These are phyloP conservation scores for Alternaria atra DNA, from an alignment of 2,329 filamentous ascomycete genomes.

Conservation along the genomic window DNA sequence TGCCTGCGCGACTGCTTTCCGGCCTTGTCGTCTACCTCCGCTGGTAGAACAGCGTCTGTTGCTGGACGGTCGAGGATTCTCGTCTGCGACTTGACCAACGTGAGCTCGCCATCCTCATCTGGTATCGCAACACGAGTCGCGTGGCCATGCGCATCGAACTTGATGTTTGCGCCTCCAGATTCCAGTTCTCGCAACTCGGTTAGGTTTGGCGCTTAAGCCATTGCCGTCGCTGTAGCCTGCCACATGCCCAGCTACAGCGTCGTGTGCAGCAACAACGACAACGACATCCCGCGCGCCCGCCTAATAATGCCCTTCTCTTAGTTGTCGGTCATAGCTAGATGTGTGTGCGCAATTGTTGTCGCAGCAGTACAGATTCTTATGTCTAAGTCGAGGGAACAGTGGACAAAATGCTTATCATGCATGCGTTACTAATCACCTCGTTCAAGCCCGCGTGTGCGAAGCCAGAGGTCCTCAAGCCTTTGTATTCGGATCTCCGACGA, in stretches of 20 bases:
- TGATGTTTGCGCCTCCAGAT: slow-evolving; percentile 27
- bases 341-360: background rate
- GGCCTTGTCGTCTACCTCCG: background rate
- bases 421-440: background rate
- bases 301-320: slow-evolving; percentile 22
- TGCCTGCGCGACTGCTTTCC: background rate
- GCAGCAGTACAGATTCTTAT: rapidly evolving
- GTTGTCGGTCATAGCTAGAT: slow-evolving; percentile 13
- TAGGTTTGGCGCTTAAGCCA: slow-evolving; percentile 53
- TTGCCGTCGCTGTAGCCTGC: slow-evolving; percentile 53
- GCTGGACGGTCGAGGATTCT: slow-evolving; percentile 11
- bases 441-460: background rate
- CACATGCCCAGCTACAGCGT: slow-evolving; percentile 52
- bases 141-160: slow-evolving; percentile 27
- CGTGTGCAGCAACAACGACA: slow-evolving; percentile 43
- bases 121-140: slow-evolving; percentile 24
- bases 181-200: slow-evolving; percentile 46
- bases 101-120: slow-evolving; percentile 21
- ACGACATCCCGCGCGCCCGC: slow-evolving; percentile 38
- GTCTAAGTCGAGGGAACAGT: background rate
- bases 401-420: background rate
- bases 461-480: background rate
- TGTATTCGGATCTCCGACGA: background rate
- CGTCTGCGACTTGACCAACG: slow-evolving; percentile 19
- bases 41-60: background rate